phyloP scores from a whole-genome alignment of 2,329 filamentous ascomycete species.

The Celoporthe dispersa region DNA sequence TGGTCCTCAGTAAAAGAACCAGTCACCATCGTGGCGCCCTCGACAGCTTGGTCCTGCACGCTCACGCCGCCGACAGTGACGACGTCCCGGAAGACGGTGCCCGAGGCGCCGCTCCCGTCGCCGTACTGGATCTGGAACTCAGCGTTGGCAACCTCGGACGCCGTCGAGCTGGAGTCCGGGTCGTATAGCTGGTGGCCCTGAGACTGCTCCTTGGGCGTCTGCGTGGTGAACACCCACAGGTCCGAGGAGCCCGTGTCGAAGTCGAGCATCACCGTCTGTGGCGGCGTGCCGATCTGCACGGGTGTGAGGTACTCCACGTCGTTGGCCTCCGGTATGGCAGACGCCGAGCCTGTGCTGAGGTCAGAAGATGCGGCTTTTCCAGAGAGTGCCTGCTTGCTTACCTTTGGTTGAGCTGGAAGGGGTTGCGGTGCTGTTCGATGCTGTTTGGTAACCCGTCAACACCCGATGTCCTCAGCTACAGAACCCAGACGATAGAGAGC shows the following conservation, averaged over 20 bases:
- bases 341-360: constrained; percentile 40
- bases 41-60: constrained; percentile 65
- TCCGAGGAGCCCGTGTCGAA: constrained; percentile 72
- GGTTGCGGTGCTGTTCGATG: constrained; percentile 1
- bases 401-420: background rate
- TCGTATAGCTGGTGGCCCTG: constrained; percentile 61
- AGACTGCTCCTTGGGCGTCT: constrained; percentile 51
- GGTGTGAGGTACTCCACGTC: constrained; percentile 60
- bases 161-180: constrained; percentile 46
- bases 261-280: constrained; percentile 63
- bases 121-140: constrained; percentile 67
- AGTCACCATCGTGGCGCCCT: constrained; percentile 63
- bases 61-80: constrained; percentile 64
- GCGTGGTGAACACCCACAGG: constrained; percentile 69
- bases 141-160: constrained; percentile 45
- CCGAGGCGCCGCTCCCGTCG: constrained; percentile 64
- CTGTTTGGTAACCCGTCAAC: background rate
- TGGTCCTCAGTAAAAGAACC: constrained; percentile 41
- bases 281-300: constrained; percentile 59
- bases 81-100: constrained; percentile 66
- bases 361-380: constrained; percentile 25
- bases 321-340: constrained; percentile 49
- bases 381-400: background rate
- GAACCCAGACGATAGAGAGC: background rate
- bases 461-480: background rate